Base-by-base conservation (phyloP, 78 protist species). In the Dictyostelium purpureum region DNA sequence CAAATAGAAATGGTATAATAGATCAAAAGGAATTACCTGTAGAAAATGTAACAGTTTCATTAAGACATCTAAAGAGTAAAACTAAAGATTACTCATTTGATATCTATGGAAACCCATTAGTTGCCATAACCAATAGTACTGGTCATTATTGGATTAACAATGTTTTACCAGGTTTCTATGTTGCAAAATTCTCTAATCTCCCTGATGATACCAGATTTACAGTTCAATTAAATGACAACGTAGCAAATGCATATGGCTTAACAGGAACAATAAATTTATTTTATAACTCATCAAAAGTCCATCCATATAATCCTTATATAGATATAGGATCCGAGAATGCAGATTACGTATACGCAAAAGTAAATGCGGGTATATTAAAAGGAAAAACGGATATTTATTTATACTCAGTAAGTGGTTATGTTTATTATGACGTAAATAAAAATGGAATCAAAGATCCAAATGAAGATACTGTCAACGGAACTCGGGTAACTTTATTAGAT, bases 281-380 rank as follows among this genome's bases (percentile, higher is more conserved):
- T 19, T 31, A 18, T 45, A 66, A n/a, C 2, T 24, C 26, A 7
- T 11, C 35, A 9, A 28, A 37, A n/a, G 43, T 66, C n/a, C 70
- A 24, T 35, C 61, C 66, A 28, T 75, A 35, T 37, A 35, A 75
- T 75, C 1, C 37, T 1, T 51, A 61, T 1, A 49, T n/a, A 43
- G 77, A 42, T 65, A 79, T 65, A 28, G 88, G 75, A n/a, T 43
- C 73, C 0, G 31, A 56, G 6, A 81, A 69, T 52, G 79, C 89
- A 43, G 40, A 24, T 28, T 69, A 69, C n/a, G 66, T 69, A 42
- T 19, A 28, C 18, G 10, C 33, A 12, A 45, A 40, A 11, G n/a
- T 81, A 1, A 66, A 81, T 81, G 89, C 89, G 5, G 89, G 89
- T 81, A 16, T 81, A 33, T 26, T 81, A 11, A 69, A 5, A 24